Conservation (phyloP, 768 basidiomycete species). For the Lentinula sp. region DNA sequence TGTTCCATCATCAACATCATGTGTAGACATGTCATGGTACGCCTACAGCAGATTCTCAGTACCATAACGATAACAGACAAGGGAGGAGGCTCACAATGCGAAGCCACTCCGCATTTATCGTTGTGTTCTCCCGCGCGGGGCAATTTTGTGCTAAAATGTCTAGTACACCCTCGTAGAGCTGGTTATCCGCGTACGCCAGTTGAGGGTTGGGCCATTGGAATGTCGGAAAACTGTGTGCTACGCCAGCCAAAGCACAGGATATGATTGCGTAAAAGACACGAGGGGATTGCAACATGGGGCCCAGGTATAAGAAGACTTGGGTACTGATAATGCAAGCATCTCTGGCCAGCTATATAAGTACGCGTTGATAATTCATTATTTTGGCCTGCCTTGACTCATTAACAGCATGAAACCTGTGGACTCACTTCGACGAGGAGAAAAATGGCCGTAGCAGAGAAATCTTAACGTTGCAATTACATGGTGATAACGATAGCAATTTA, state of each 20-base stretch:
- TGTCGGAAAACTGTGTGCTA: neutral
- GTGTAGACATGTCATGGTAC: slow-evolving; percentile 46
- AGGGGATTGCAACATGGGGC: neutral
- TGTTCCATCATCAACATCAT: slow-evolving; percentile 36
- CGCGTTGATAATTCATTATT: neutral
- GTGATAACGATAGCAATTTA: too few relatives aligned
- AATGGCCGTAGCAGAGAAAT: neutral
- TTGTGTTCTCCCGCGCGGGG: slow-evolving; percentile 22
- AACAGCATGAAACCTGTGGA: neutral
- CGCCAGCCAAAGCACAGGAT: neutral
- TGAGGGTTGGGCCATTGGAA: neutral
- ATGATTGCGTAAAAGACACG: neutral
- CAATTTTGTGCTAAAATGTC: slow-evolving; percentile 17
- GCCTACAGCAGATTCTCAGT: slow-evolving; percentile 19
- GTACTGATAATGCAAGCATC: neutral
- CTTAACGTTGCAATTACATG: neutral
- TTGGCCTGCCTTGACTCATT: neutral
- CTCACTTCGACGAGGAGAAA: too few relatives aligned
- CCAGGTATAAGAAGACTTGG: neutral
- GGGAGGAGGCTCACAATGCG: slow-evolving; percentile 23
- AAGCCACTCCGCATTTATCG: slow-evolving; percentile 33
- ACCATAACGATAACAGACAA: neutral
- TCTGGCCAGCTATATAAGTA: neutral
- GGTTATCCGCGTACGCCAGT: neutral
- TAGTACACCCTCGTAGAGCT: neutral